phyloP scores from a whole-genome alignment of 2,329 filamentous ascomycete species.

The Lachnellula willkommii region DNA sequence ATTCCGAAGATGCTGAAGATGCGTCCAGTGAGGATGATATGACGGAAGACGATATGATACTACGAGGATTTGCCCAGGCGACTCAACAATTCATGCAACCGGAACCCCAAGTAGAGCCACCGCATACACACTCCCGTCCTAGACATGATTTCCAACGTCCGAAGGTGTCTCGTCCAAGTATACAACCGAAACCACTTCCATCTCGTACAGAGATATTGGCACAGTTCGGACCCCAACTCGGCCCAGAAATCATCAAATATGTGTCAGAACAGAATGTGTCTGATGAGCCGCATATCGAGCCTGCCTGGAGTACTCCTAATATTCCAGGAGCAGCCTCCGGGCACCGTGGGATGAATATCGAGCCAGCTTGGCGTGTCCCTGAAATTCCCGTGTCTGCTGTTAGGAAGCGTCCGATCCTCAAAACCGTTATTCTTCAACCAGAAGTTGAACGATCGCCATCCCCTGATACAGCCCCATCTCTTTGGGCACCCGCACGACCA shows the following conservation, averaged over 20 bases:
- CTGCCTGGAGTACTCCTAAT: conserved; percentile 25
- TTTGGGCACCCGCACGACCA: conserved; percentile 25
- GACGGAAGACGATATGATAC: conserved; percentile 30
- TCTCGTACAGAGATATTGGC: conserved; percentile 26
- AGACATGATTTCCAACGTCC: neutral
- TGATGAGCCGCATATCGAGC: conserved; percentile 22
- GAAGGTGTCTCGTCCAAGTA: neutral
- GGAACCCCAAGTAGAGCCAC: conserved; percentile 7
- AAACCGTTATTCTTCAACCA: conserved; percentile 14
- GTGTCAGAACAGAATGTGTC: conserved; percentile 20
- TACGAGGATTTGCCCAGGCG: conserved; percentile 27
- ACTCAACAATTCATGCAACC: conserved; percentile 16
- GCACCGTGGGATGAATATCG: neutral
- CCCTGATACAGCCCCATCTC: conserved; percentile 21
- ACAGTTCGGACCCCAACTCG: conserved; percentile 28
- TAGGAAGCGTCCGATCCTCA: conserved; percentile 14
- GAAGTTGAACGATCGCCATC: conserved; percentile 24
- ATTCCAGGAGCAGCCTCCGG: neutral
- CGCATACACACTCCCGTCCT: neutral
- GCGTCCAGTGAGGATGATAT: conserved; percentile 24
- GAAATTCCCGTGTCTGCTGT: conserved; percentile 11
- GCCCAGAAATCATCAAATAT: conserved; percentile 26
- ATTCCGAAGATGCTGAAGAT: conserved; percentile 20
- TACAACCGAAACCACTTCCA: conserved; percentile 13
- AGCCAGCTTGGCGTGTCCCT: conserved; percentile 14